phyloP scores from a whole-genome alignment of 2,329 filamentous ascomycete genomes.

The Chrysoporthe austroafricana region DNA sequence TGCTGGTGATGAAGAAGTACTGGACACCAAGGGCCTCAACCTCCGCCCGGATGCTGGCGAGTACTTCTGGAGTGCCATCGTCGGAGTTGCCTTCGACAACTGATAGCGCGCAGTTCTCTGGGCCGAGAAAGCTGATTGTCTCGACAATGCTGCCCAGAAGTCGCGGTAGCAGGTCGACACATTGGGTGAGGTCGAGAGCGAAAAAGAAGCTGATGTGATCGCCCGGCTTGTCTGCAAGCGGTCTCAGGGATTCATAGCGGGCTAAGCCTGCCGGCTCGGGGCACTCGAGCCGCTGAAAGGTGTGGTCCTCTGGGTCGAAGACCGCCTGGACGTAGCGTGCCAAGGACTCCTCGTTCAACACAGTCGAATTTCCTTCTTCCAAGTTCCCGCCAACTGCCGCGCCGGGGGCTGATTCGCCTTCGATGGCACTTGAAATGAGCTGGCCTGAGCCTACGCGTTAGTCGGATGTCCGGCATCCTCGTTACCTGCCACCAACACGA shows the following conservation, averaged over 20 bases:
- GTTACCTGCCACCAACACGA: not conserved
- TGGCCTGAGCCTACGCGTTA: not conserved
- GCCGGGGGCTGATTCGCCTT: not conserved
- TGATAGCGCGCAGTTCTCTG: slow-evolving; percentile 47
- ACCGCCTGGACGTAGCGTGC: not conserved
- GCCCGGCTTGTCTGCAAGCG: not conserved
- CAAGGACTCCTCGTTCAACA: not conserved
- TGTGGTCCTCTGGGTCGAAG: slow-evolving; percentile 18
- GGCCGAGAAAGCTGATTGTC: slow-evolving; percentile 47
- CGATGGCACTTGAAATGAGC: not conserved
- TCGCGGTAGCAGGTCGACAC: slow-evolving; percentile 47
- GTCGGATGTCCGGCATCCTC: not conserved
- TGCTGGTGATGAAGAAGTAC: slow-evolving; percentile 48
- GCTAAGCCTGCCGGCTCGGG: slow-evolving; percentile 18
- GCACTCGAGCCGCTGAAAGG: slow-evolving; percentile 23
- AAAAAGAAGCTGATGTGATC: slow-evolving; percentile 47
- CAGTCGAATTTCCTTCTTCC: not conserved
- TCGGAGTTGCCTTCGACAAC: slow-evolving; percentile 49
- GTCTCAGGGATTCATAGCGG: slow-evolving; percentile 20
- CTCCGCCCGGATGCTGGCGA: slow-evolving; percentile 44
- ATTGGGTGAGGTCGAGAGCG: slow-evolving; percentile 52
- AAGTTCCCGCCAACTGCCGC: not conserved
- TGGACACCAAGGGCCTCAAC: slow-evolving; percentile 43
- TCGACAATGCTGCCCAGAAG: slow-evolving; percentile 50
- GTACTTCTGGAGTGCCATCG: slow-evolving; percentile 54